Base-by-base conservation (phyloP, 2,329 filamentous ascomycete genomes). In the Fusarium euwallaceae region DNA sequence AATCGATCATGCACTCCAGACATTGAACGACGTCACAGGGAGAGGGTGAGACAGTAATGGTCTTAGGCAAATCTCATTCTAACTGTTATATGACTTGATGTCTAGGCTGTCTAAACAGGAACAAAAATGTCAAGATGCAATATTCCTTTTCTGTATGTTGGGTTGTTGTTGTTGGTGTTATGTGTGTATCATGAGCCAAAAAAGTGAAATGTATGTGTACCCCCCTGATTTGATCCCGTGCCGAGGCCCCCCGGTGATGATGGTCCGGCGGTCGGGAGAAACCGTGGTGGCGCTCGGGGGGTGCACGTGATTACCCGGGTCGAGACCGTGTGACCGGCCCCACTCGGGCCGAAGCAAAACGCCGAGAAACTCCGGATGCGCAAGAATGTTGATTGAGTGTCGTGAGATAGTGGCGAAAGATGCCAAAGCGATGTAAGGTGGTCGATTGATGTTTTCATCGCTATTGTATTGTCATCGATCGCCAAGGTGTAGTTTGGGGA, bases 301-400 rank as follows among this genome's bases (percentile, higher is more conserved):
- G 56, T 66, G 22, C 72, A 74, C 72, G 72, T 74, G 72, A 74
- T 53, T 43, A 74, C 67, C 71, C 64, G 71, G 67, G 65, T 64
- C 63, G 61, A 64, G 64, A 74, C 65, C 68, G 65, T 43, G 43
- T 34, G 22, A 27, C 14, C 72, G 72, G 72, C 69, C 69, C 72
- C 72, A 74, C 69, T 22, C 55, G 61, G 55, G 58, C 72, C 72
- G 71, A 67, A 55, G 55, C 29, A 34, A 65, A 75, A 74, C 72
- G 69, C 72, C 32, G 61, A 70, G 29, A 51, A 75, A 75, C 72
- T 65, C 72, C 72, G 60, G 65, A 64, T 48, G 60, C 48, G 39
- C 27, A 56, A 61, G 59, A 71, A 61, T 20, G n/a, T 24, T 65
- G 70, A 34, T 34, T 53, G 61, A 61, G 29, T 59, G 60, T 36